A percentile compares a stretch with the other conserved stretches of the same genome.
phyloP scores from a whole-genome alignment of 2,329 filamentous ascomycete genomes.

The Rutstroemia sp. region DNA sequence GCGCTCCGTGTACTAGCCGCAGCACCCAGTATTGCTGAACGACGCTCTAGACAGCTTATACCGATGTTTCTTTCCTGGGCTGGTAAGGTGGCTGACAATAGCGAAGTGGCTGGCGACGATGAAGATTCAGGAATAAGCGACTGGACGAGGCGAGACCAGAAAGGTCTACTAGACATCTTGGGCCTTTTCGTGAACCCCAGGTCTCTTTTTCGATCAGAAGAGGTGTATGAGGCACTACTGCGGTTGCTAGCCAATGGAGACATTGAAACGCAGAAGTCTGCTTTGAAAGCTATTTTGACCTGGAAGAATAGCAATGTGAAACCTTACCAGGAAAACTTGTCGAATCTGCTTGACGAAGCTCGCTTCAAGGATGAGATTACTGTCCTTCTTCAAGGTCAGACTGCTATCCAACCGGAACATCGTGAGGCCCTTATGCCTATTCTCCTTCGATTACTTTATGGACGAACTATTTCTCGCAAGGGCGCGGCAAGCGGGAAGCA shows the following conservation, averaged over 20 bases:
- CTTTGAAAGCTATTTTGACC: constrained; percentile 75
- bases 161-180: constrained; percentile 74
- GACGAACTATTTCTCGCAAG: constrained; percentile 76
- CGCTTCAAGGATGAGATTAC: constrained; percentile 92
- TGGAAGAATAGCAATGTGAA: constrained; percentile 78
- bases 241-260: constrained; percentile 80
- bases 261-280: constrained; percentile 76
- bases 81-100: constrained; percentile 36
- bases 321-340: constrained; percentile 76
- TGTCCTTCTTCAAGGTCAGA: constrained; percentile 72
- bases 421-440: constrained; percentile 72
- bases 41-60: constrained; percentile 73
- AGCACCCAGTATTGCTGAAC: constrained; percentile 74
- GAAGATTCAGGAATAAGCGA: constrained; percentile 33
- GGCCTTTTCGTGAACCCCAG: constrained; percentile 80
- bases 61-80: constrained; percentile 82
- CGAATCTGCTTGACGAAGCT: constrained; percentile 82
- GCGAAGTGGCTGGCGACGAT: constrained; percentile 23
- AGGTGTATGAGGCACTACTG: constrained; percentile 70
- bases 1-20: constrained; percentile 71
- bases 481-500: constrained; percentile 69
- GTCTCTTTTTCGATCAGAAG: constrained; percentile 68
- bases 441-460: constrained; percentile 80
- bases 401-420: constrained; percentile 66
- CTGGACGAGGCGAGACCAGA: constrained; percentile 76